Evolutionary conservation across 208 protist species (phyloP).

Genomic region (Angomonas ambiguus): DNA sequence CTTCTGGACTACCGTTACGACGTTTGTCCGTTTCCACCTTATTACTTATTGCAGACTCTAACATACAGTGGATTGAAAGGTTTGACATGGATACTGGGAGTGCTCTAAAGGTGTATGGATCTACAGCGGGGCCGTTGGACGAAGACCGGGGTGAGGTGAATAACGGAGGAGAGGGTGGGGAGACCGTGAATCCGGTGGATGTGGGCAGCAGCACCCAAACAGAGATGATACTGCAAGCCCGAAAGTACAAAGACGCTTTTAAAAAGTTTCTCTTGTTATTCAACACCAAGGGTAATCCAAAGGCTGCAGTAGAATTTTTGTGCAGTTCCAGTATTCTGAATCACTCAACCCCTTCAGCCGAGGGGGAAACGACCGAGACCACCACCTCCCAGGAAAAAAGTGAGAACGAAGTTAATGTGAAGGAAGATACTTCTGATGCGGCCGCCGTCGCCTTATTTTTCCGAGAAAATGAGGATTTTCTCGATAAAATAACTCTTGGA

Average conservation of each 20-base stretch:
- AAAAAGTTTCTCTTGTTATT: conserved; percentile 66
- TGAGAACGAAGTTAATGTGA: neutral
- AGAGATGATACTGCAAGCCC: conserved; percentile 32
- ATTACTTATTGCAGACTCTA: conserved; percentile 67
- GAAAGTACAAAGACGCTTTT: conserved; percentile 67
- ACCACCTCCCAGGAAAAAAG: neutral
- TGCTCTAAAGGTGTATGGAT: neutral
- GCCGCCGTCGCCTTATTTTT: conserved; percentile 55
- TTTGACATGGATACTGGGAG: conserved; percentile 53
- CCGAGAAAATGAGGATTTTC: conserved; percentile 58
- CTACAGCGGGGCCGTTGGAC: neutral
- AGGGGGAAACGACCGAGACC: neutral
- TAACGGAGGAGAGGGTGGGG: neutral
- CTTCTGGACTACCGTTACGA: conserved; percentile 46
- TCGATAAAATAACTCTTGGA: conserved; percentile 74
- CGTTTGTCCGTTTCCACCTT: conserved; percentile 57
- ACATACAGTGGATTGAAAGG: conserved; percentile 83
- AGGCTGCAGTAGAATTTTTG: conserved; percentile 63
- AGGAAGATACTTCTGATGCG: neutral
- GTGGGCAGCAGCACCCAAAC: neutral
- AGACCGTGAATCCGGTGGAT: neutral
- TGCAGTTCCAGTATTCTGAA: conserved; percentile 16
- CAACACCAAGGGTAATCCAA: conserved; percentile 44
- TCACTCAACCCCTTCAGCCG: neutral
- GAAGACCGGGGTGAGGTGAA: neutral